These are phyloP conservation scores for Erigeron canadensis DNA, from an alignment of 129 eudicot species.

Conservation along the genomic window DNA sequence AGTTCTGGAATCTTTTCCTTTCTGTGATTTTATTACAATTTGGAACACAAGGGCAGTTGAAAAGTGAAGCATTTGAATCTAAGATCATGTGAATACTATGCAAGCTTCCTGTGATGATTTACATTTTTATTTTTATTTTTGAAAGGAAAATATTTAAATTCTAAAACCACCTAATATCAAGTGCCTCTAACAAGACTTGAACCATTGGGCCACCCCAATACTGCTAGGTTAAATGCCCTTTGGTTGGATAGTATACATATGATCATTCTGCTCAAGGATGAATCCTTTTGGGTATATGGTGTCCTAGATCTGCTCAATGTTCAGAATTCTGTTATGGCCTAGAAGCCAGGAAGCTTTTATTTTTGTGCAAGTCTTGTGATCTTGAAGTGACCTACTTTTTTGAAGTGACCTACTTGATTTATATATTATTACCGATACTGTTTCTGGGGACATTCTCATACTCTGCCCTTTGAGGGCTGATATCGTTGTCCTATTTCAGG, in stretches of 20 bases:
- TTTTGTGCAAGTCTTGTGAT: not conserved
- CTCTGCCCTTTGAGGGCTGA: too few species aligned
- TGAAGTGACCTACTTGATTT: conserved; percentile 16
- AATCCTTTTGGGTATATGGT: not conserved
- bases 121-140: not conserved
- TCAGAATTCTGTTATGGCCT: not conserved
- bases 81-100: not conserved
- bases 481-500: not conserved
- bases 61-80: not conserved
- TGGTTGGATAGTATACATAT: too few species aligned
- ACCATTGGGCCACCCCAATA: too few species aligned
- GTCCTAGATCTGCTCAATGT: not conserved
- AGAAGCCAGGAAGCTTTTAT: not conserved
- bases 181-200: too few species aligned
- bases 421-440: not conserved
- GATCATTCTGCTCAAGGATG: not conserved
- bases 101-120: not conserved
- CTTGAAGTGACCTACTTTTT: conserved; percentile 14
- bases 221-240: too few species aligned
- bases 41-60: not conserved
- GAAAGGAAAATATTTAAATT: too few species aligned
- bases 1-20: not conserved
- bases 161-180: too few species aligned
- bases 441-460: not conserved
- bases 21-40: not conserved